Evolutionary conservation across 163 green algal genomes (phyloP).

Genomic region (Dunaliella salina): DNA sequence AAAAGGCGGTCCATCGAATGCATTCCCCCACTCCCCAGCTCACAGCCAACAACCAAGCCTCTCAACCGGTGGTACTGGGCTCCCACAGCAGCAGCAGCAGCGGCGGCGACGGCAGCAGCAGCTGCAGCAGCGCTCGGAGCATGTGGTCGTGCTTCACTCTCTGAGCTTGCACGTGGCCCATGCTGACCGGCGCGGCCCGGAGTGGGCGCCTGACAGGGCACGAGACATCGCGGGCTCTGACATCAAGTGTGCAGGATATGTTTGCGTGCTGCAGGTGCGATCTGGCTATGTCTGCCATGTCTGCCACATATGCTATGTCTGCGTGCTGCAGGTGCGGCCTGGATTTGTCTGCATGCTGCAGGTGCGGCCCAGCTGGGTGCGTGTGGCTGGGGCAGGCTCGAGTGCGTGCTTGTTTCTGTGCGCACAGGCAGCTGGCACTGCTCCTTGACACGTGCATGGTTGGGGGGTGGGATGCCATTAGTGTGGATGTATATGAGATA

Average conservation of each 20-base stretch:
- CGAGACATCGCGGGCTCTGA: constrained; percentile 1
- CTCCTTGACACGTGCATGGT: no score
- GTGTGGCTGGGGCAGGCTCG: no score
- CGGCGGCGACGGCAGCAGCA: background rate
- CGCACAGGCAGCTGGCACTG: no score
- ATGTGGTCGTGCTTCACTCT: constrained; percentile 17
- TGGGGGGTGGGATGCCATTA: no score
- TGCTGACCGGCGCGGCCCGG: constrained; percentile 17
- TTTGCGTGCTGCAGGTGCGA: constrained; percentile 7
- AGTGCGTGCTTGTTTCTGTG: no score
- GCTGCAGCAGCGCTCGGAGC: background rate
- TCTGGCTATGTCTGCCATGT: no score
- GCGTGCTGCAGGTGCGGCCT: no score
- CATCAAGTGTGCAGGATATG: constrained; percentile 19
- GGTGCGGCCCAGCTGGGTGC: no score
- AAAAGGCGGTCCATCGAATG: background rate
- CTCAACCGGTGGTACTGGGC: background rate
- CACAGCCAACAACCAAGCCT: no score
- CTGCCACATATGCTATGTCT: no score
- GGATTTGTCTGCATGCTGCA: constrained; percentile 14
- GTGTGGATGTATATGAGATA: no score
- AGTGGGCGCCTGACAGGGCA: constrained; percentile 13
- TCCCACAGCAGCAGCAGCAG: background rate
- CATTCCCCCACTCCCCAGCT: background rate
- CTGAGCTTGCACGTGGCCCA: constrained; percentile 28